Conservation (phyloP, 164 flowering plant species). For the Echeveria elegans region DNA sequence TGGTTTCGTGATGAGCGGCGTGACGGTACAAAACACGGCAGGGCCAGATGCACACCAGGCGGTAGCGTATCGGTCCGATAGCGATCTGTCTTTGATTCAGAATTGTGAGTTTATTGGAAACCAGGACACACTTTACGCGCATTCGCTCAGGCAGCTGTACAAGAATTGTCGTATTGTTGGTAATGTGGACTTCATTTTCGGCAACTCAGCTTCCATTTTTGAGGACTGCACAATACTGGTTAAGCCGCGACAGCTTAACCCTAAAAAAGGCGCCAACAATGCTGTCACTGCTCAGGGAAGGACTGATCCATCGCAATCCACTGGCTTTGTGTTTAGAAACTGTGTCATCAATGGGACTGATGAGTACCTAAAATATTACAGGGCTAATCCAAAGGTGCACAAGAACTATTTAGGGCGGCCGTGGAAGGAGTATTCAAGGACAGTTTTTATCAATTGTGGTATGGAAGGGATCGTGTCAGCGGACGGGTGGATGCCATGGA, state of each 20-base stretch:
- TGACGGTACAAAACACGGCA: constrained; percentile 8
- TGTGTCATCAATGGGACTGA: constrained; percentile 1
- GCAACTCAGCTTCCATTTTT: not conserved
- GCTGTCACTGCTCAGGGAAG: not conserved
- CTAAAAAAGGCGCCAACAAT: not conserved
- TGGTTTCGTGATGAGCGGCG: constrained; percentile 1
- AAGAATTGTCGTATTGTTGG: constrained; percentile 2
- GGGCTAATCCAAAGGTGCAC: constrained; percentile 1
- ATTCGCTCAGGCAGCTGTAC: constrained; percentile 6
- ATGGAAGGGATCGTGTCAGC: not conserved
- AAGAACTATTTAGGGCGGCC: not conserved
- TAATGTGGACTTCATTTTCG: constrained; percentile 9
- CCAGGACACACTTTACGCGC: constrained; percentile 1
- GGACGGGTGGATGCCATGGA: constrained; percentile 4
- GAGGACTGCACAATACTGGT: constrained; percentile 5
- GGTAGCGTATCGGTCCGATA: not conserved
- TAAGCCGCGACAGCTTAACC: not conserved
- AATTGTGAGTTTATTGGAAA: constrained; percentile 2
- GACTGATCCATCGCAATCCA: constrained; percentile 2
- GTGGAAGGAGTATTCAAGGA: not conserved
- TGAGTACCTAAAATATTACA: constrained; percentile 2
- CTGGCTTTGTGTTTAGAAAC: constrained; percentile 1
- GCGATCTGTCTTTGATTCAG: constrained; percentile 1
- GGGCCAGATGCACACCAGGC: constrained; percentile 7
- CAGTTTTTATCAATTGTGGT: not conserved